Conservation (phyloP, 305 asterid genomes). For the Solanum chacoense region DNA sequence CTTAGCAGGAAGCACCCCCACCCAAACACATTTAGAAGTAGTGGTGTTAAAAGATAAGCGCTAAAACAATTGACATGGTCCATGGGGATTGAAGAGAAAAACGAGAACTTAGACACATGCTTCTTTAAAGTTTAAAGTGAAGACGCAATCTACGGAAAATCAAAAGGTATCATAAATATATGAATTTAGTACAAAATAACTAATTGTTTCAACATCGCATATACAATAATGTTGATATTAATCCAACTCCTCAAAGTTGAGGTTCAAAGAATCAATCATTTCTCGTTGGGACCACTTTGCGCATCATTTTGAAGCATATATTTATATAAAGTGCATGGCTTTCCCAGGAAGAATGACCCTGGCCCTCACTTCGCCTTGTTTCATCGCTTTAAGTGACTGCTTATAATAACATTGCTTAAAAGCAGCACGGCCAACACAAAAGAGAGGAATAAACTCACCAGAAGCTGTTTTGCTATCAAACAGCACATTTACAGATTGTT, state of each 20-base stretch:
- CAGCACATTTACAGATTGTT: conserved; percentile 68
- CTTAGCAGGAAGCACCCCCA: not conserved
- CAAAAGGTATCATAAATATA: not conserved
- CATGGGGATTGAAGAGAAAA: not conserved
- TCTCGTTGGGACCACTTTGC: not conserved
- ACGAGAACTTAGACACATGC: not conserved
- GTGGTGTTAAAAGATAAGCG: not conserved
- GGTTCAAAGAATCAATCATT: not conserved
- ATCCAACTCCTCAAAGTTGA: conserved; percentile 1
- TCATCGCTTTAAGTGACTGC: not conserved
- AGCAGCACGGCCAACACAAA: conserved; percentile 8
- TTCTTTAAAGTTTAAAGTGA: not conserved
- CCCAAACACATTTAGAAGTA: not conserved
- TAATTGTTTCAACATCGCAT: not conserved
- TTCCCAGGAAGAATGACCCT: not conserved
- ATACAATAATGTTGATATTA: not conserved
- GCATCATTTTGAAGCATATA: not conserved
- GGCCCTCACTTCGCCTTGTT: not conserved
- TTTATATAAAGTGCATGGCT: not conserved
- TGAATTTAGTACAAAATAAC: not conserved
- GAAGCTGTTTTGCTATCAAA: conserved; percentile 72
- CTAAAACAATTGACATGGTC: not conserved
- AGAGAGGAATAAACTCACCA: conserved; percentile 33
- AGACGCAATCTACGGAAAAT: not conserved
- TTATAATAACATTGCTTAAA: not conserved